Evolutionary conservation across 208 protist genomes (phyloP).

Genomic region (Leishmania major): DNA sequence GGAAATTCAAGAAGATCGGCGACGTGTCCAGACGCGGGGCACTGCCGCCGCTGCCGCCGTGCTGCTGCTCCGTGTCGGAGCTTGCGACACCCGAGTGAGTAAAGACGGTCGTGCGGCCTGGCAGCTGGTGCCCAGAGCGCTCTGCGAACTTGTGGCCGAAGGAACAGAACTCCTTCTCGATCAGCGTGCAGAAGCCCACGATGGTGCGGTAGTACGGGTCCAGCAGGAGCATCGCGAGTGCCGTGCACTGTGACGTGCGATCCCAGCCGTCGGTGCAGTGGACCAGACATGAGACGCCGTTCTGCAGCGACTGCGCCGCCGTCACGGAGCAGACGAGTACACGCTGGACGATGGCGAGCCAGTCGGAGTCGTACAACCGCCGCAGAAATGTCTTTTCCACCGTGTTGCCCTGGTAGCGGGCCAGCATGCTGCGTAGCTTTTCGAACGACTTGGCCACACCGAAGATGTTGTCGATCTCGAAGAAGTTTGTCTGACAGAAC

Average conservation of each 20-base stretch:
- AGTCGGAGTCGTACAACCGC: slow-evolving; percentile 63
- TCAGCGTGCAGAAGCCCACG: slow-evolving; percentile 91
- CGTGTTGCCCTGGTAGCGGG: slow-evolving; percentile 52
- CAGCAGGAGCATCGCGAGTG: slow-evolving; percentile 87
- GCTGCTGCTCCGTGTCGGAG: slow-evolving; percentile 56
- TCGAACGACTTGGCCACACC: slow-evolving; percentile 61
- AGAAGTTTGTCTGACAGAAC: slow-evolving; percentile 80
- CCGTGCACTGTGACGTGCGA: slow-evolving; percentile 91
- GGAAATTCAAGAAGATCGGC: slow-evolving; percentile 96
- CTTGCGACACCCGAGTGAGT: slow-evolving; percentile 38
- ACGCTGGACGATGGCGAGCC: slow-evolving; percentile 67
- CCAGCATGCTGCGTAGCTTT: slow-evolving; percentile 63
- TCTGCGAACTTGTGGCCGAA: slow-evolving; percentile 97
- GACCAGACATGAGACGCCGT: slow-evolving; percentile 79
- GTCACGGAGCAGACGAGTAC: slow-evolving; percentile 53
- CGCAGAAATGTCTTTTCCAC: slow-evolving; percentile 55
- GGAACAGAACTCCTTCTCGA: slow-evolving; percentile 96
- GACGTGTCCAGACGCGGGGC: slow-evolving; percentile 62
- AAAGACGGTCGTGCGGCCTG: slow-evolving; percentile 49
- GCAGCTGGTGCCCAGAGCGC: slow-evolving; percentile 76
- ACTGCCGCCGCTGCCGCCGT: slow-evolving; percentile 6
- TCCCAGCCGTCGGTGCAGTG: slow-evolving; percentile 97
- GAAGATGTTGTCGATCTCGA: slow-evolving; percentile 93
- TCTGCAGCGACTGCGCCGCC: slow-evolving; percentile 51
- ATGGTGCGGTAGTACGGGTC: slow-evolving; percentile 96